These are phyloP conservation scores for Backusella circina DNA, from an alignment of 192 early-diverging fungal genomes.

Conservation along the genomic window DNA sequence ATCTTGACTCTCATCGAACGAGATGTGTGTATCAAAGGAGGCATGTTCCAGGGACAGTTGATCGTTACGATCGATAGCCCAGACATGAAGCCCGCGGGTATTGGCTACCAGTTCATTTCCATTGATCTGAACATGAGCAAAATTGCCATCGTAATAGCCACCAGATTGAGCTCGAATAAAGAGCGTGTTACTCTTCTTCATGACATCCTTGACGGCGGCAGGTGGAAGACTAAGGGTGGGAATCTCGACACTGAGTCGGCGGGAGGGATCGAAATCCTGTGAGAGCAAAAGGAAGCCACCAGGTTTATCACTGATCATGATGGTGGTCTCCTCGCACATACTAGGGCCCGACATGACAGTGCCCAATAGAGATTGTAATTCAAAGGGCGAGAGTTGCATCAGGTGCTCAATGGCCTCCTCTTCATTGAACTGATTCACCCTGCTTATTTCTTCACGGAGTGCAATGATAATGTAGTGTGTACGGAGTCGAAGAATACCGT, in stretches of 20 bases:
- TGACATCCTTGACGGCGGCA: background rate
- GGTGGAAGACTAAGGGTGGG: background rate
- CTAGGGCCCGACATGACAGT: constrained; percentile 68
- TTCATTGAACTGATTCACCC: constrained; percentile 69
- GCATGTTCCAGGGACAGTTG: constrained; percentile 62
- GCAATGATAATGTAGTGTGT: constrained; percentile 84
- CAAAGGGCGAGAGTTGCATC: constrained; percentile 79
- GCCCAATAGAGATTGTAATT: constrained; percentile 69
- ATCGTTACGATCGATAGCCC: constrained; percentile 69
- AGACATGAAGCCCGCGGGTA: constrained; percentile 75
- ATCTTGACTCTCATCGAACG: constrained; percentile 56
- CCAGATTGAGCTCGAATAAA: constrained; percentile 63
- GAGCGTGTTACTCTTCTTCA: background rate
- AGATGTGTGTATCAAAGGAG: constrained; percentile 74
- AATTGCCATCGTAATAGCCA: constrained; percentile 73
- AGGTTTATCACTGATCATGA: constrained; percentile 38
- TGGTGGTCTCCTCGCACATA: constrained; percentile 40
- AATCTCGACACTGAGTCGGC: background rate
- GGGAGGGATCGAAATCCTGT: constrained; percentile 1
- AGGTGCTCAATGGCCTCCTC: constrained; percentile 78
- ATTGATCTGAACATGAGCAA: constrained; percentile 64
- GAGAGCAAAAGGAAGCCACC: constrained; percentile 37
- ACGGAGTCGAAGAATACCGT: constrained; percentile 79
- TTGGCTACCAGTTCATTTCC: constrained; percentile 43
- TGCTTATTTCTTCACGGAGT: constrained; percentile 81